Percentiles rank a stretch among this genome's conserved stretches.
Evolutionary conservation across 2,329 filamentous ascomycete species (phyloP).

Genomic region (Stromatinia cepivora): DNA sequence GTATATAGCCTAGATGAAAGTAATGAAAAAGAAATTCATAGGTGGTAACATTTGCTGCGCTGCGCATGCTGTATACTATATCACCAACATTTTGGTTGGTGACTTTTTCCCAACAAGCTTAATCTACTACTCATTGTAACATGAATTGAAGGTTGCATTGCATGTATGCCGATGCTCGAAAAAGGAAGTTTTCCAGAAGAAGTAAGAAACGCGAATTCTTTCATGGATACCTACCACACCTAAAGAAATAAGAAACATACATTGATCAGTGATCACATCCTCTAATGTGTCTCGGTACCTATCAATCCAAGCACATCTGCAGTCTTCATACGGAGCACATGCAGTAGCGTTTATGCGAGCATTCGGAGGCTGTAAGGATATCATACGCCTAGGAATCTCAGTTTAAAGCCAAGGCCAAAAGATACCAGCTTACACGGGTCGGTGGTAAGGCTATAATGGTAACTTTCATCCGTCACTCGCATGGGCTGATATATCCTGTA

Average conservation of each 20-base stretch:
- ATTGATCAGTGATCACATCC: conserved; percentile 3
- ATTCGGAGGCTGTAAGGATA: conserved; percentile 1
- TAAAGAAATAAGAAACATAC: neutral
- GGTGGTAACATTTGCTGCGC: neutral
- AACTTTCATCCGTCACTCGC: conserved; percentile 4
- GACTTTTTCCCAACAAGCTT: neutral
- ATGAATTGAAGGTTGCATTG: neutral
- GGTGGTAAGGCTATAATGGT: conserved; percentile 7
- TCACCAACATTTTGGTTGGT: conserved; percentile 16
- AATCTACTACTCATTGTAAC: neutral
- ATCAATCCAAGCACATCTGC: neutral
- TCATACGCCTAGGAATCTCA: neutral
- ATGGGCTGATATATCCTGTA: neutral
- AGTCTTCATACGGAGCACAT: neutral
- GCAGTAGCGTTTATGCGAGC: conserved; percentile 13
- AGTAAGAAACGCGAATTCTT: neutral
- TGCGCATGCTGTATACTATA: neutral
- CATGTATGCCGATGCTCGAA: neutral
- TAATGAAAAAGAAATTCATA: too few species aligned
- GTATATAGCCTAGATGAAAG: neutral
- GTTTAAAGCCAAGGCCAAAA: neutral
- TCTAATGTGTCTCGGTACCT: neutral
- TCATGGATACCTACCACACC: neutral
- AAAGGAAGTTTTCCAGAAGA: neutral
- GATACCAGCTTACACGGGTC: conserved; percentile 11